Evolutionary conservation across 768 basidiomycete genomes (phyloP).

Genomic region (Aureoboletus auriporus): DNA sequence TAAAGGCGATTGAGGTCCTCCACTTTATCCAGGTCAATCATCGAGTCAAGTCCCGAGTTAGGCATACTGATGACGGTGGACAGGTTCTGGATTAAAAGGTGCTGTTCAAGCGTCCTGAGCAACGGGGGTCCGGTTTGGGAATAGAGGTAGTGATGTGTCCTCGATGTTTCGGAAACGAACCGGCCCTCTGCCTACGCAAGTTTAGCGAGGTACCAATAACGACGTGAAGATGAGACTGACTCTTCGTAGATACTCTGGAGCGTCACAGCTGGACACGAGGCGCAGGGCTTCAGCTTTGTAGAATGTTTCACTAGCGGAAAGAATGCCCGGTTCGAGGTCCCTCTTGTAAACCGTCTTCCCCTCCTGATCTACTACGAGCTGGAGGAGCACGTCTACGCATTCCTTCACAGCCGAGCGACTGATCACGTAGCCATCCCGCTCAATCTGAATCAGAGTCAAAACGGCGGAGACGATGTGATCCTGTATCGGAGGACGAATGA

Average conservation of each 20-base stretch:
- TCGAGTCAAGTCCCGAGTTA: constrained; percentile 79
- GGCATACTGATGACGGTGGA: constrained; percentile 70
- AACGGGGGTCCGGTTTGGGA: constrained; percentile 67
- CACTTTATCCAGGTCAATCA: constrained; percentile 79
- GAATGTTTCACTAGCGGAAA: constrained; percentile 74
- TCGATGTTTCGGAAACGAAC: constrained; percentile 76
- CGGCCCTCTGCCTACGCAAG: constrained; percentile 67
- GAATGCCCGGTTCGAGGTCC: constrained; percentile 78
- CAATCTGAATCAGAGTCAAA: constrained; percentile 81
- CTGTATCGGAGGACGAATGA: constrained; percentile 78
- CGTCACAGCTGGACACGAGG: constrained; percentile 71
- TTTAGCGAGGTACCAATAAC: constrained; percentile 7
- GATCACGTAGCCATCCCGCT: constrained; percentile 88
- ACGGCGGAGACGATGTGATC: constrained; percentile 79
- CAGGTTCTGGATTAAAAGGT: constrained; percentile 77
- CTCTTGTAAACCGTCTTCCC: constrained; percentile 70
- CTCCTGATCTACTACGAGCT: constrained; percentile 51
- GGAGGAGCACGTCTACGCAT: constrained; percentile 79
- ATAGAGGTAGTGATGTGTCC: constrained; percentile 84
- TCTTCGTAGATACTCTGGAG: constrained; percentile 73
- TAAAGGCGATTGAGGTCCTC: constrained; percentile 79
- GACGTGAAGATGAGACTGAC: constrained; percentile 41
- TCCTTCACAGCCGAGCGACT: constrained; percentile 89
- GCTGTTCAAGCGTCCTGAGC: constrained; percentile 68
- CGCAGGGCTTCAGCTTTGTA: constrained; percentile 72